A percentile compares a stretch with the other conserved stretches of the same genome.
phyloP scores from a whole-genome alignment of 305 asterid species.

The Fraxinus ornus region DNA sequence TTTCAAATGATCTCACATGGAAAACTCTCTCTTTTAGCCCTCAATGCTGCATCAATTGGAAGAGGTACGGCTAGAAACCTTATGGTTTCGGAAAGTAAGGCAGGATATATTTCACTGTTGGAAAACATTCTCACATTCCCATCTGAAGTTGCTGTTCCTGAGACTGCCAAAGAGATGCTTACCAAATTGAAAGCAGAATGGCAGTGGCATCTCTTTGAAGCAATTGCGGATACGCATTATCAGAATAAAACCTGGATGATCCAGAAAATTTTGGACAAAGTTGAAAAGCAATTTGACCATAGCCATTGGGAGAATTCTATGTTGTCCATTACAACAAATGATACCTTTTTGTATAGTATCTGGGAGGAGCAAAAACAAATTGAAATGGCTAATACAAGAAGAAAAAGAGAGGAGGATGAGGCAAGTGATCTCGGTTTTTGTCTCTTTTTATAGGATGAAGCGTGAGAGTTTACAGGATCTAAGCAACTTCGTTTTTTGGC shows the following conservation, averaged over 20 bases:
- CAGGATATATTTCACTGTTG: slow-evolving; percentile 74
- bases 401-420: slow-evolving; percentile 91
- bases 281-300: slow-evolving; percentile 61
- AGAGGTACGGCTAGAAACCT: slow-evolving; percentile 61
- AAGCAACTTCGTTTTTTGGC: slow-evolving; percentile 1
- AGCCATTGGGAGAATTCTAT: slow-evolving; percentile 39
- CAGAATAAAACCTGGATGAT: slow-evolving; percentile 32
- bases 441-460: slow-evolving; percentile 11
- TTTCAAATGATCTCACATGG: slow-evolving; percentile 69
- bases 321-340: slow-evolving; percentile 33
- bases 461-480: slow-evolving; percentile 10
- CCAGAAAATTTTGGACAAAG: slow-evolving; percentile 30
- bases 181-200: slow-evolving; percentile 52
- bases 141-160: slow-evolving; percentile 67
- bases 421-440: slow-evolving; percentile 29
- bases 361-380: slow-evolving; percentile 78
- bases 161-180: slow-evolving; percentile 48
- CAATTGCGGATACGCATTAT: slow-evolving; percentile 27
- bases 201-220: slow-evolving; percentile 67
- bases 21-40: slow-evolving; percentile 62
- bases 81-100: slow-evolving; percentile 71
- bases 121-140: slow-evolving; percentile 67
- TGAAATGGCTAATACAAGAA: slow-evolving; percentile 53
- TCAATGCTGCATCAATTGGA: slow-evolving; percentile 56
- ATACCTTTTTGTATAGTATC: slow-evolving; percentile 55